Conservation (phyloP, 495 filamentous ascomycete genomes). For the Platismatia glauca region DNA sequence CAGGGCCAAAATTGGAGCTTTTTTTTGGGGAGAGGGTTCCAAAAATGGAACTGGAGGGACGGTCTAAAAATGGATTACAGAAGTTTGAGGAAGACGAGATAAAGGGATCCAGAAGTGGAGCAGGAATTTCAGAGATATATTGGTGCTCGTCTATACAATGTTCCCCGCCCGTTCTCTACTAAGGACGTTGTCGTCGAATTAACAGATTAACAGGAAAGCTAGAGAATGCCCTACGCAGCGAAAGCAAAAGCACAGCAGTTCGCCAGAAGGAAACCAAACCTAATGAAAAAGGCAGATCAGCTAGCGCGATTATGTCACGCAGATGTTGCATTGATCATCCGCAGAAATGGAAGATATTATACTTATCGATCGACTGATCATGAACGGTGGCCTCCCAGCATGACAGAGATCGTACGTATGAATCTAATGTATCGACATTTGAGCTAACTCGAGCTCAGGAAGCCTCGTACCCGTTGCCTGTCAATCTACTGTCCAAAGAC, state of each 20-base stretch:
- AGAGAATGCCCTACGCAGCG: constrained; percentile 14
- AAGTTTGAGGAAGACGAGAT: too few relatives aligned
- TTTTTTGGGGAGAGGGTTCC: too few relatives aligned
- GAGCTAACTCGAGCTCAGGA: neutral
- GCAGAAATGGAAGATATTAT: constrained; percentile 22
- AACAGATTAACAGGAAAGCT: neutral
- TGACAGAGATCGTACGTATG: neutral
- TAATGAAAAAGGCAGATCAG: constrained; percentile 22
- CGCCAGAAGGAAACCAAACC: constrained; percentile 19
- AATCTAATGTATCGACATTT: neutral
- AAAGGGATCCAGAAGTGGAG: too few relatives aligned
- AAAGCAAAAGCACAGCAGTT: constrained; percentile 21
- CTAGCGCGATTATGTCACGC: constrained; percentile 18
- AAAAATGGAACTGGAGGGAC: too few relatives aligned
- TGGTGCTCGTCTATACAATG: too few relatives aligned
- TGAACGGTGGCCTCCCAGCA: neutral
- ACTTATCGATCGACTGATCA: constrained; percentile 18
- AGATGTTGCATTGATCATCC: constrained; percentile 19
- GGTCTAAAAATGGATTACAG: too few relatives aligned
- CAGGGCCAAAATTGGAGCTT: too few relatives aligned
- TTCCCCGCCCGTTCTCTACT: too few relatives aligned
- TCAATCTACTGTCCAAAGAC: neutral
- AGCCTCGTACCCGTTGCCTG: neutral
- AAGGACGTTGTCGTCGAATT: neutral
- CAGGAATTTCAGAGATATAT: too few relatives aligned